Evolutionary conservation across 2,329 filamentous ascomycete species (phyloP), one percentile per base, ranked within the genome.

Genomic region (Penicillium sp.): DNA sequence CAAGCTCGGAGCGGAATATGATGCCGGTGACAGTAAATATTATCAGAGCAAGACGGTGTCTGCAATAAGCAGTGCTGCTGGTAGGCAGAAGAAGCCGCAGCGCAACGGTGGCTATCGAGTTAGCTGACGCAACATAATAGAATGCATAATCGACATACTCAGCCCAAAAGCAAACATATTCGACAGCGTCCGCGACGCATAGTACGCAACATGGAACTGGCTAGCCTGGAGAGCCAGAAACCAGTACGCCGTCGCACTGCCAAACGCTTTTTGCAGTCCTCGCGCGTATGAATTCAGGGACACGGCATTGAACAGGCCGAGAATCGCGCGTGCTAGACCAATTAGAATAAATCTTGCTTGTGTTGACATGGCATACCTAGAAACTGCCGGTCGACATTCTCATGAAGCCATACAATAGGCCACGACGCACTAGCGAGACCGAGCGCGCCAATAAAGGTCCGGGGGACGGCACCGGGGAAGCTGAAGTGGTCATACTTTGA

Each of bases 131-230:
- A n/a, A n/a, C n/a, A n/a, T n/a, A n/a, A n/a, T n/a, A n/a, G n/a
- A 30, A 28, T 35, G 16, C 26, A 47, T 47, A 49, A 23, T 30
- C 20, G 35, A 80, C 86, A 73, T 78, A 93, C 88, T 90, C 58
- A 97, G 76, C 9, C 85, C 84, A 76, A 97, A 94, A 20, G 94
- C 92, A 74, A 97, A 96, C 88, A 95, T 96, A 71, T 99, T 99
- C 1, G 94, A 94, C 62, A 99, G 76, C 2, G 91, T 94, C 59
- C 94, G 82, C 16, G 91, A 94, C 14, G 92, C 88, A 77, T 99
- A 99, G 74, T 91, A 99, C 60, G 94, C 81, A 60, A 96, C 77
- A 74, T 99, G 94, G 68, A 99, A 99, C 72, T 97, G 93, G 71
- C 85, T 87, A 1, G 84, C 83, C 67, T 91, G 88, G 54, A 97